Conservation (phyloP, 2,329 filamentous ascomycete genomes). For the Penicillium fuscoglaucum region DNA sequence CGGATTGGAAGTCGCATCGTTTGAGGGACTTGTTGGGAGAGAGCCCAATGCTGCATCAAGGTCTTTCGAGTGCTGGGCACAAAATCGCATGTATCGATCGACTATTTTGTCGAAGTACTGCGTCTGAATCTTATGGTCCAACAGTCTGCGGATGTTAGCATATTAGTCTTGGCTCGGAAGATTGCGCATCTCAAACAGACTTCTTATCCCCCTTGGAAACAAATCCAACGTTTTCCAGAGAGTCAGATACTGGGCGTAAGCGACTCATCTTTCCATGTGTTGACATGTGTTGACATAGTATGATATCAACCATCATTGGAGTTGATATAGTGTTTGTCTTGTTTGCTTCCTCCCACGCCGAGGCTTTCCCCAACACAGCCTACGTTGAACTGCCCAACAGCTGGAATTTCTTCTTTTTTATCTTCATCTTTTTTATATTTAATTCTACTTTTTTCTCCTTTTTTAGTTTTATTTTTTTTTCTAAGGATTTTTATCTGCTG, state of each 20-base stretch:
- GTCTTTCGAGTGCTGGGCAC: conserved; percentile 71
- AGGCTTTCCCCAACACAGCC: conserved; percentile 23
- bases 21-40: conserved; percentile 48
- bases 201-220: conserved; percentile 88
- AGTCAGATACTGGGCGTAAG: conserved; percentile 74
- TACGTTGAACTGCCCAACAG: conserved; percentile 26
- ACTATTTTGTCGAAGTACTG: conserved; percentile 84
- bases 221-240: conserved; percentile 77
- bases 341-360: conserved; percentile 13
- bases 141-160: conserved; percentile 54
- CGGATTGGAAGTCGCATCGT: conserved; percentile 43
- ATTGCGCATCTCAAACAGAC: conserved; percentile 47
- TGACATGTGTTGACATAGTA: not conserved
- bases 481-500: conserved; percentile 10
- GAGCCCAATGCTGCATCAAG: conserved; percentile 74
- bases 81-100: conserved; percentile 86
- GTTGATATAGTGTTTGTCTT: conserved; percentile 24
- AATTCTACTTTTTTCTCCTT: not conserved
- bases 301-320: not conserved
- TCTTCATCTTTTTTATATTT: conserved; percentile 1
- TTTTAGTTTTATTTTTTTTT: conserved; percentile 4
- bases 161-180: conserved; percentile 21
- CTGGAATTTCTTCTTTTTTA: conserved; percentile 7
- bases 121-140: conserved; percentile 77
- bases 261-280: conserved; percentile 39